These are phyloP conservation scores for Aspergillus sojae DNA, from an alignment of 2,329 filamentous ascomycete species.

Conservation along the genomic window DNA sequence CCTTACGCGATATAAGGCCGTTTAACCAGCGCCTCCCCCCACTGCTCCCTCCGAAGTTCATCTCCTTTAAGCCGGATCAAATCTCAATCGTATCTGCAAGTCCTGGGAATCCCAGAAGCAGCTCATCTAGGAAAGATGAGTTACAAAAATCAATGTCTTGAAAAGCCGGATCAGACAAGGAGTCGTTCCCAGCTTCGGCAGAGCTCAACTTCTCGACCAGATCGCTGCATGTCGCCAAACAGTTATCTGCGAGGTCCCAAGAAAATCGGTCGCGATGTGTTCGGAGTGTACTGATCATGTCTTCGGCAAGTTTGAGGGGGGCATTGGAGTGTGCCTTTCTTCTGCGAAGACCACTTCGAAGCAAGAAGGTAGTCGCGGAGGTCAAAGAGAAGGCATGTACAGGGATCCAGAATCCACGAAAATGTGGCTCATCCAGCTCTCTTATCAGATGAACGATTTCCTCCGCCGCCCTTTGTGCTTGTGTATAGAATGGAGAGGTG, in stretches of 20 bases:
- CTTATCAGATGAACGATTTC: conserved; percentile 54
- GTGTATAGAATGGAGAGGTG: conserved; percentile 38
- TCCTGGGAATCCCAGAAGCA: background rate
- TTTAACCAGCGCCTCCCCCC: too few relatives aligned
- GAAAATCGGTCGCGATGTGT: conserved; percentile 41
- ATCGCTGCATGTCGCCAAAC: conserved; percentile 52
- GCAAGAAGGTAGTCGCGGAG: conserved; percentile 53
- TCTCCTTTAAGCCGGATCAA: background rate
- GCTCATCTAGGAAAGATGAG: background rate
- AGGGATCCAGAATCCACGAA: conserved; percentile 56
- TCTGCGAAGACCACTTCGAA: conserved; percentile 53
- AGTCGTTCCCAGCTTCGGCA: background rate
- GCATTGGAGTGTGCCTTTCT: conserved; percentile 31
- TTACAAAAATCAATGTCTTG: background rate
- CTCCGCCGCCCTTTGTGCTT: conserved; percentile 50
- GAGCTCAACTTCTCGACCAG: conserved; percentile 47
- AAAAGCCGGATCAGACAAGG: background rate
- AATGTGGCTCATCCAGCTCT: conserved; percentile 47
- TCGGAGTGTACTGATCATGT: conserved; percentile 46
- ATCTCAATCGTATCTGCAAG: background rate
- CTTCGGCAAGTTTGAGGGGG: conserved; percentile 48
- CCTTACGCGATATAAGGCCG: too few relatives aligned
- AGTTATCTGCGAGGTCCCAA: conserved; percentile 58
- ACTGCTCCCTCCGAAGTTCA: background rate
- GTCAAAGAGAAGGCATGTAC: conserved; percentile 53